A percentile compares a stretch with the other conserved stretches of the same genome.
phyloP scores from a whole-genome alignment of 257 asterid genomes.

The Perilla frutescens region DNA sequence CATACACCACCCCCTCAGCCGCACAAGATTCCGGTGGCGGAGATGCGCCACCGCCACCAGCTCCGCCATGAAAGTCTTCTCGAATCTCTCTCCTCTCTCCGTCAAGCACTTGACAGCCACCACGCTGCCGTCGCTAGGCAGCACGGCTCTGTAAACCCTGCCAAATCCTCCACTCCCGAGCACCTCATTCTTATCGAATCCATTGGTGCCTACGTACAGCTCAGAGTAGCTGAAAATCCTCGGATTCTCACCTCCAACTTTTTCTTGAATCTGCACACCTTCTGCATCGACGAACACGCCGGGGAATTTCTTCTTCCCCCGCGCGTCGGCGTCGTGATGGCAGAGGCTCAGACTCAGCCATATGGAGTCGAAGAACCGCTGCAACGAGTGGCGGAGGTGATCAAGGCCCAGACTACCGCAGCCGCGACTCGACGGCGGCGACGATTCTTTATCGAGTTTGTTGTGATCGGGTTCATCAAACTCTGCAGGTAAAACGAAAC shows the following conservation, averaged over 20 bases:
- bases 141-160: constrained; percentile 70
- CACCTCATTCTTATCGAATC: constrained; percentile 56
- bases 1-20: constrained; percentile 90
- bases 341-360: constrained; percentile 46
- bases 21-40: constrained; percentile 94
- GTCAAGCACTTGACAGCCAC: constrained; percentile 92
- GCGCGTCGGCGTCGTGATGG: constrained; percentile 32
- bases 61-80: constrained; percentile 93
- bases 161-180: constrained; percentile 97
- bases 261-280: constrained; percentile 62
- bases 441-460: constrained; percentile 4
- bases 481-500: constrained; percentile 69
- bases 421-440: constrained; percentile 31
- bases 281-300: constrained; percentile 70
- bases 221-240: constrained; percentile 87
- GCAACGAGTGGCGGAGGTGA: constrained; percentile 44
- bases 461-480: constrained; percentile 42
- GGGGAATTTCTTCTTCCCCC: constrained; percentile 36
- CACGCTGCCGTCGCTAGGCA: constrained; percentile 83
- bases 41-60: constrained; percentile 94
- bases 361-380: constrained; percentile 48
- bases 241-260: constrained; percentile 59
- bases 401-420: constrained; percentile 43
- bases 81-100: constrained; percentile 74
- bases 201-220: constrained; percentile 81